Evolutionary conservation across 163 green algal genomes (phyloP).

Genomic region (Chlamydomonas reinhardtii): DNA sequence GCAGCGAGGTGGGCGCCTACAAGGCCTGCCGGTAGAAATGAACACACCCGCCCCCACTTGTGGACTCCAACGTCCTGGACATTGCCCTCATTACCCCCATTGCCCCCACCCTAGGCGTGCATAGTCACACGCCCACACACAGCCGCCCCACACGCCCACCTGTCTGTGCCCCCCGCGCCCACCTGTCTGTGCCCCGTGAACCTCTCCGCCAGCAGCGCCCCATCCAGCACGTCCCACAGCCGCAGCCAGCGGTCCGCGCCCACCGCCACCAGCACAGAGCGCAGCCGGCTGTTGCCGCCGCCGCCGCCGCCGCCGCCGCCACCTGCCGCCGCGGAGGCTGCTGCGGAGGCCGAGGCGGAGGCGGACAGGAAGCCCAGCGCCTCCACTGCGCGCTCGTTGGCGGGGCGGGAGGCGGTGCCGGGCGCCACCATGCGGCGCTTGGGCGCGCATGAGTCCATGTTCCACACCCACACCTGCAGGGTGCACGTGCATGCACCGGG

Average conservation of each 20-base stretch:
- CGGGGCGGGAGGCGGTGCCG: slow-evolving; percentile 13
- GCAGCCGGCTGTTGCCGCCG: slow-evolving; percentile 2
- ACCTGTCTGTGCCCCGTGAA: slow-evolving; percentile 58
- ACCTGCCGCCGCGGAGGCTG: not conserved
- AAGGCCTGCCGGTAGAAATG: too few relatives aligned
- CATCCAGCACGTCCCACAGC: slow-evolving; percentile 56
- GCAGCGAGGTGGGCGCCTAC: too few relatives aligned
- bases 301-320: not conserved
- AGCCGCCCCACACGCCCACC: too few relatives aligned
- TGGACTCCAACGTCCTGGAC: too few relatives aligned
- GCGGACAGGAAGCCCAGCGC: slow-evolving; percentile 59
- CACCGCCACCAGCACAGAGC: slow-evolving; percentile 62
- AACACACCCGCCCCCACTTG: too few relatives aligned
- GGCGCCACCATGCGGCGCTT: slow-evolving; percentile 50
- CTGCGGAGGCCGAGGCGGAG: too few relatives aligned
- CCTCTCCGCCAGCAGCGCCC: slow-evolving; percentile 48
- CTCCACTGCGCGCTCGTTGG: slow-evolving; percentile 65
- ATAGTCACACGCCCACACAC: not conserved
- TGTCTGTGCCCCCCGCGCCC: not conserved
- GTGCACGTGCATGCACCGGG: too few relatives aligned
- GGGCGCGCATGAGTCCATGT: slow-evolving; percentile 61
- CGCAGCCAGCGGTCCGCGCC: slow-evolving; percentile 65
- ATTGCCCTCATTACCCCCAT: too few relatives aligned
- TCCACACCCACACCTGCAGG: slow-evolving; percentile 51
- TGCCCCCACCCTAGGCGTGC: not conserved